Percentiles rank a stretch among this genome's conserved stretches.
Conservation (phyloP, 805 yeast species). For the Suhomyces kilbournensis region DNA sequence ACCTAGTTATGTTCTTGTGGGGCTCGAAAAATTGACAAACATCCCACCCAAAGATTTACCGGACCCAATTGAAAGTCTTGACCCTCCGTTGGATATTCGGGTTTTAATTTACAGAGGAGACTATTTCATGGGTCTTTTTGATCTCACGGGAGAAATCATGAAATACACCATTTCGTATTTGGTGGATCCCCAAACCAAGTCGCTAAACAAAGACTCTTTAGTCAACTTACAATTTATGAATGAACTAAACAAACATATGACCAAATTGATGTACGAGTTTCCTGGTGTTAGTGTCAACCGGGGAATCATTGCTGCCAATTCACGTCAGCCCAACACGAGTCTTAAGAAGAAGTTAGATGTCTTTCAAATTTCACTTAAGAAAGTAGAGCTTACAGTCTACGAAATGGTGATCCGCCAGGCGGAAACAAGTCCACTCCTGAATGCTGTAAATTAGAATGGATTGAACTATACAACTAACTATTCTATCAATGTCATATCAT, state of each 20-base stretch:
- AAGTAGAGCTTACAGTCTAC: conserved; percentile 21
- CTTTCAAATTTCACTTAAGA: conserved; percentile 19
- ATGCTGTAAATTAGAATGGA: not conserved
- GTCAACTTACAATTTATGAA: conserved; percentile 17
- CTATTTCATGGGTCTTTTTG: conserved; percentile 40
- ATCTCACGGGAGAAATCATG: conserved; percentile 43
- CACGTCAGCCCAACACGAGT: conserved; percentile 5
- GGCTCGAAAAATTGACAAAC: not conserved
- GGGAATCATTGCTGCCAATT: conserved; percentile 15
- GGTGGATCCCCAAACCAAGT: conserved; percentile 8
- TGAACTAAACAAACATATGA: conserved; percentile 10
- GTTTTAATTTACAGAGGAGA: conserved; percentile 22
- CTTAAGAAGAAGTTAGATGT: conserved; percentile 22
- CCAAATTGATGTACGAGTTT: conserved; percentile 11
- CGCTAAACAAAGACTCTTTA: conserved; percentile 9
- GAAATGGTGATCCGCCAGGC: conserved; percentile 19
- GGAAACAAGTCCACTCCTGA: not conserved
- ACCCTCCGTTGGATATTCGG: not conserved
- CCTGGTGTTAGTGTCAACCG: conserved; percentile 17
- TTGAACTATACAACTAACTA: not conserved
- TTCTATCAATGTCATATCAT: not conserved
- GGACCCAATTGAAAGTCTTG: not conserved
- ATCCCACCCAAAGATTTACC: not conserved
- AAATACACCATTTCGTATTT: conserved; percentile 32
- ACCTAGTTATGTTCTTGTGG: not conserved